phyloP scores from a whole-genome alignment of 73 alveolate species.

The Paramecium pentaurelia region DNA sequence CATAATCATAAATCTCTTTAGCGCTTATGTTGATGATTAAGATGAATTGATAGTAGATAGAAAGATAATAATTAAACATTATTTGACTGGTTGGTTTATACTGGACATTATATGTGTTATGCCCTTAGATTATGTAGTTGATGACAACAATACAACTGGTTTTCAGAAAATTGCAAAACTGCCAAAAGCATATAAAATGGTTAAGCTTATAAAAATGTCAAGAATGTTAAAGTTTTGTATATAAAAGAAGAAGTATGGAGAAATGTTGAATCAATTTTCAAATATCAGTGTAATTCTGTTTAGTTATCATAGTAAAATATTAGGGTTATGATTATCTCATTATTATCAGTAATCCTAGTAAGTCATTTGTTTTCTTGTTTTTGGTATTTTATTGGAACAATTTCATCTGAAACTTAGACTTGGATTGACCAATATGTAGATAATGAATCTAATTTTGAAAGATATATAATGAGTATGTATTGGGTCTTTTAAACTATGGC shows the following conservation, averaged over 20 bases:
- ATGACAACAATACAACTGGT: not conserved
- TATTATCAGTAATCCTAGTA: not conserved
- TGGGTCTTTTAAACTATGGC: not conserved
- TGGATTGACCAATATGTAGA: not conserved
- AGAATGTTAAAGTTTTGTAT: not conserved
- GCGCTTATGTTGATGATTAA: conserved; percentile 74
- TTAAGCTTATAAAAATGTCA: not conserved
- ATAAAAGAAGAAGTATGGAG: not conserved
- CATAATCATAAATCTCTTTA: conserved; percentile 68
- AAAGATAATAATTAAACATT: conserved; percentile 42
- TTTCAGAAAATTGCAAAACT: not conserved
- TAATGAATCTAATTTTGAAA: not conserved
- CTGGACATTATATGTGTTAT: conserved; percentile 70
- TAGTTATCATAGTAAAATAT: not conserved
- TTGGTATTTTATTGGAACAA: not conserved
- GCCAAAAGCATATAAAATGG: not conserved
- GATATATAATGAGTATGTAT: not conserved
- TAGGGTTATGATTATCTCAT: not conserved
- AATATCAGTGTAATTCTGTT: not conserved
- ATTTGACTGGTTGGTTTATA: conserved; percentile 72
- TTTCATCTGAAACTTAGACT: not conserved
- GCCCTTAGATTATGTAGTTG: conserved; percentile 64
- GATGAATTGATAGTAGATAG: conserved; percentile 67
- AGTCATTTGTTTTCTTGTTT: conserved; percentile 22
- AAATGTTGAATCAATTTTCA: not conserved